Evolutionary conservation across 2,329 filamentous ascomycete genomes (phyloP).

Genomic region (Ophiostoma ulmi): DNA sequence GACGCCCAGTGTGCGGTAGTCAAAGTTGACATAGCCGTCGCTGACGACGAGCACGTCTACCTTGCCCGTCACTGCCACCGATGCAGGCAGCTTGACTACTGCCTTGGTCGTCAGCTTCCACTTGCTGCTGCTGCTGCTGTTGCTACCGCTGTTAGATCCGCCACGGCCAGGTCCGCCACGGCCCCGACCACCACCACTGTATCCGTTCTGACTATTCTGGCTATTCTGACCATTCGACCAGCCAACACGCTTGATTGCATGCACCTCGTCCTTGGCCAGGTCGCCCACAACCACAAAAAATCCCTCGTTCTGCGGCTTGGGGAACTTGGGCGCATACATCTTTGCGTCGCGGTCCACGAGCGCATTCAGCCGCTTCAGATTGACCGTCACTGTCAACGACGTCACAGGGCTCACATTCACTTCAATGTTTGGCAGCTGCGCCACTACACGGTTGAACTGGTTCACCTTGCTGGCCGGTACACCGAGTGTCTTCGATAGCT

Average conservation of each 20-base stretch:
- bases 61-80: constrained; percentile 48
- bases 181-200: neutral
- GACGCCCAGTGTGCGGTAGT: constrained; percentile 46
- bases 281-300: constrained; percentile 81
- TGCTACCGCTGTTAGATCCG: neutral
- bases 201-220: neutral
- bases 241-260: constrained; percentile 79
- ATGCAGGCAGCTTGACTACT: constrained; percentile 56
- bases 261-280: constrained; percentile 63
- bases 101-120: constrained; percentile 50
- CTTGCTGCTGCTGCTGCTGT: neutral
- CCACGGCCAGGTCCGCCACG: neutral
- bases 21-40: constrained; percentile 79
- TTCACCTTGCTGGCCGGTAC: constrained; percentile 43
- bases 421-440: constrained; percentile 63
- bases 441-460: constrained; percentile 54
- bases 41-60: constrained; percentile 74
- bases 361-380: constrained; percentile 62
- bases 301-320: constrained; percentile 89
- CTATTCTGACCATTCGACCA: constrained; percentile 49
- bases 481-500: constrained; percentile 47
- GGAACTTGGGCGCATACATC: constrained; percentile 83
- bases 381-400: constrained; percentile 54
- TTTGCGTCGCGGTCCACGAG: constrained; percentile 61
- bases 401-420: constrained; percentile 58